These are phyloP conservation scores for Aspergillus arachidicola DNA, from an alignment of 2,329 filamentous ascomycete species.

Conservation along the genomic window DNA sequence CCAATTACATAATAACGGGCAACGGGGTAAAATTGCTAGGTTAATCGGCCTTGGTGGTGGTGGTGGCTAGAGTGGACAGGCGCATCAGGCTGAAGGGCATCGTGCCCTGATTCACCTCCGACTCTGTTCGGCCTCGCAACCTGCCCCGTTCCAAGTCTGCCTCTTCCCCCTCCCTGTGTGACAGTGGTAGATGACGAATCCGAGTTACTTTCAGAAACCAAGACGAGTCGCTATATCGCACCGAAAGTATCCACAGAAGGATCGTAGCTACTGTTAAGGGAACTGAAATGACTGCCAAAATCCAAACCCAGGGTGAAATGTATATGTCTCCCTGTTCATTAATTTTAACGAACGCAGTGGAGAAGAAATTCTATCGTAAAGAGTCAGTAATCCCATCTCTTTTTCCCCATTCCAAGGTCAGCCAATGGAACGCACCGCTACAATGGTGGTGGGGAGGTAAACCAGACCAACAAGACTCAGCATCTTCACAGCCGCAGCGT, in stretches of 20 bases:
- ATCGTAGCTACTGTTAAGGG: constrained; percentile 15
- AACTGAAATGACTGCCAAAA: constrained; percentile 11
- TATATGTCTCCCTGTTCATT: constrained; percentile 11
- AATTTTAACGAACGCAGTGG: constrained; percentile 16
- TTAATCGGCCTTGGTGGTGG: neutral
- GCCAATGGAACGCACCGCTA: constrained; percentile 11
- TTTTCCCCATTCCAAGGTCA: neutral
- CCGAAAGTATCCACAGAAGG: constrained; percentile 11
- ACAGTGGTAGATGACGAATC: neutral
- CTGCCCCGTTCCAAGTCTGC: neutral
- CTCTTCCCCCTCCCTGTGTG: neutral
- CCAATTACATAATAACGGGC: neutral
- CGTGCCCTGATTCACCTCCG: neutral
- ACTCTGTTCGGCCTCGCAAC: neutral
- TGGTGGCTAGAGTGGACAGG: neutral
- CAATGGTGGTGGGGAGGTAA: constrained; percentile 16
- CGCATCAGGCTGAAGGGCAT: neutral
- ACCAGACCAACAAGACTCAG: constrained; percentile 16
- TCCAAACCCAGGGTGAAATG: constrained; percentile 16
- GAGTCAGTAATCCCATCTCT: neutral
- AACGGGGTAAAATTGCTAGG: neutral
- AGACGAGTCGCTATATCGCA: constrained; percentile 3
- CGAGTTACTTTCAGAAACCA: neutral
- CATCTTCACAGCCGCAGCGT: constrained; percentile 17
- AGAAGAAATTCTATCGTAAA: constrained; percentile 15